Evolutionary conservation across 441 rosid genomes (phyloP), one percentile per base, ranked within the genome.

Genomic region (Corymbia citriodora): DNA sequence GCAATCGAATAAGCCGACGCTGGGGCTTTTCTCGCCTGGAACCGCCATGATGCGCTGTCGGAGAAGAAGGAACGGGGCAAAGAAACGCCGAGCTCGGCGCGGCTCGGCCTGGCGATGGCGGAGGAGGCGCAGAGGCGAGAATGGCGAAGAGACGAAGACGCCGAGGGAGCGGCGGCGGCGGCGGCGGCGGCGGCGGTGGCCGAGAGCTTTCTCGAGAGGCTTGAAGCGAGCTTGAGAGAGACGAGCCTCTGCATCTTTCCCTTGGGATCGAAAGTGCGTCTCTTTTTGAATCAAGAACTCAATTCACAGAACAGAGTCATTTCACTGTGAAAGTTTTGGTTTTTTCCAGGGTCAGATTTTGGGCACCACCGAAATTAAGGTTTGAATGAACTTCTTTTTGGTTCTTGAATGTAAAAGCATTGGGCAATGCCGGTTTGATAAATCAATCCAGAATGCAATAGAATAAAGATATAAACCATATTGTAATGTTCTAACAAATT

Each of bases 231-330:
- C 74, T 92, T 94, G 88, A 92, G 92, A 25, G 90, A 79, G 87
- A 95, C 79, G 25, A 96, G 91, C 87, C 97, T 90, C 87, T 94
- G 97, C 99, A 96, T 97, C 52, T n/a, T 45, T 79, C 52, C 52
- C 50, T 4, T 45, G 10, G 70, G 29, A 79, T 45, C 85, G 1
- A 12, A 23, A 45, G 10, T 11, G 52, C 85, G 85, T 79, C 50
- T 23, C 10, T 45, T 79, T 40, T 21, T 23, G 12, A 74, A 40
- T 74, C 50, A 36, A 72, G 49, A 72, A 36, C 7, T 21, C 8
- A 36, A 36, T 72, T 72, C 82, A 3, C 14, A 72, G 15, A 21
- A 40, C 82, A 10, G 45, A 33, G 48, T 19, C 48, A 9, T 33
- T 72, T 72, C 23, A 9, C 27, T 18, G 27, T 10, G 29, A 23